phyloP scores from a whole-genome alignment of 2,329 filamentous ascomycete genomes.

The Juglanconis sp. region DNA sequence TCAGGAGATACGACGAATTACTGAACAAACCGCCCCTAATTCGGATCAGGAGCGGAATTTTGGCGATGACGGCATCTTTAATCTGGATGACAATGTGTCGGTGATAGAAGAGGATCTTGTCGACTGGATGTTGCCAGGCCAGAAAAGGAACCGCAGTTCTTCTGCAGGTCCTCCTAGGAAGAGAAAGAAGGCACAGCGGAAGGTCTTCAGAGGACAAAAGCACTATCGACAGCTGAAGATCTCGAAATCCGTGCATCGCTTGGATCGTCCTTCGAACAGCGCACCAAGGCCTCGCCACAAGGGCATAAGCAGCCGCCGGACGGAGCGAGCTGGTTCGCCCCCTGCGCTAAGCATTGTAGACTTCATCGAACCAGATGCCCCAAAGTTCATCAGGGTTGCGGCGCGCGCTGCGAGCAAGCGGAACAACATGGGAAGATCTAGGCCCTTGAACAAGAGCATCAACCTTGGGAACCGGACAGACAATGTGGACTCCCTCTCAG shows the following conservation, averaged over 20 bases:
- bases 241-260: conserved; percentile 22
- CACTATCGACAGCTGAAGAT: conserved; percentile 31
- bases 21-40: background rate
- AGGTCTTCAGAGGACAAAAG: conserved; percentile 28
- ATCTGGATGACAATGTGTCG: conserved; percentile 25
- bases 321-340: conserved; percentile 7
- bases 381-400: conserved; percentile 58
- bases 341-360: conserved; percentile 60
- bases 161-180: conserved; percentile 29
- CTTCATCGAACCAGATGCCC: conserved; percentile 50
- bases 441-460: conserved; percentile 54
- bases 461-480: conserved; percentile 59
- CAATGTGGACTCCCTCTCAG: conserved; percentile 53
- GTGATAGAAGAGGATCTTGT: conserved; percentile 50
- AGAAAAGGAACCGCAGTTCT: conserved; percentile 36
- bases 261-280: background rate
- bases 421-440: conserved; percentile 50
- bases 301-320: background rate
- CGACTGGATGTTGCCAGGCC: conserved; percentile 46
- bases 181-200: conserved; percentile 26
- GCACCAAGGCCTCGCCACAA: background rate
- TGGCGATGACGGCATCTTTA: conserved; percentile 3
- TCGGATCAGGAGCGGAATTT: background rate
- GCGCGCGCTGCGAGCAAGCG: conserved; percentile 52
- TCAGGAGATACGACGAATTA: background rate